Base-by-base conservation (phyloP, 345 rosid species). In the Syzygium jambos region DNA sequence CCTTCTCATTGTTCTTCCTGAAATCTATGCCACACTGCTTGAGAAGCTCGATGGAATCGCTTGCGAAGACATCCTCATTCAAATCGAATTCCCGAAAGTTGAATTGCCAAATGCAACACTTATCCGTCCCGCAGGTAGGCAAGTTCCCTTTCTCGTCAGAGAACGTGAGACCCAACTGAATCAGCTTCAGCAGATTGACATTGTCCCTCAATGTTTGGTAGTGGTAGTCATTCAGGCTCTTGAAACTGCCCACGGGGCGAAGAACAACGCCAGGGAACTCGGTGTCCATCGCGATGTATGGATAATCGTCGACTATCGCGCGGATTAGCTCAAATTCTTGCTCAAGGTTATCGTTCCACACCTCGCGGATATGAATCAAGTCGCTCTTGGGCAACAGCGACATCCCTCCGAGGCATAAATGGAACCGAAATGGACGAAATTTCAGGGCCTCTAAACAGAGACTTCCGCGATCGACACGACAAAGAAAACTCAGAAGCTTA, bases 71-170 rank as follows among this genome's bases (percentile, higher is more conserved):
- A 46, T 95, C 96, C 77, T 92, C 91, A 2, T 90, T 87, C 68
- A 92, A 85, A 65, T 95, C 91, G 88, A 95, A 96, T 85, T 95
- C 96, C 1, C 95, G 87, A 87, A 96, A 94, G 86, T 94, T 95
- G 94, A 96, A 95, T 56, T 95, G 98, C 99, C 99, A 96, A 85
- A 95, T 89, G 88, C 97, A 93, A 77, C 89, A 92, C 49, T 94
- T 93, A 38, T 93, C 95, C 0, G 94, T 92, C 17, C 98, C 96
- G 88, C 96, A 94, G 17, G 95, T 92, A 2, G 98, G 99, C 86
- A 96, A 92, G 87, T 93, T 91, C 21, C 98, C 98, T 49, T 95
- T 88, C 77, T 94, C 99, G 65, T 96, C 94, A 3, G 96, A 95
- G 88, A 95, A 90, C 1, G 98, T 96, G 73, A 93, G 95, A 4